Base-by-base conservation (phyloP, 192 early-diverging fungal genomes). In the Backusella westeae region DNA sequence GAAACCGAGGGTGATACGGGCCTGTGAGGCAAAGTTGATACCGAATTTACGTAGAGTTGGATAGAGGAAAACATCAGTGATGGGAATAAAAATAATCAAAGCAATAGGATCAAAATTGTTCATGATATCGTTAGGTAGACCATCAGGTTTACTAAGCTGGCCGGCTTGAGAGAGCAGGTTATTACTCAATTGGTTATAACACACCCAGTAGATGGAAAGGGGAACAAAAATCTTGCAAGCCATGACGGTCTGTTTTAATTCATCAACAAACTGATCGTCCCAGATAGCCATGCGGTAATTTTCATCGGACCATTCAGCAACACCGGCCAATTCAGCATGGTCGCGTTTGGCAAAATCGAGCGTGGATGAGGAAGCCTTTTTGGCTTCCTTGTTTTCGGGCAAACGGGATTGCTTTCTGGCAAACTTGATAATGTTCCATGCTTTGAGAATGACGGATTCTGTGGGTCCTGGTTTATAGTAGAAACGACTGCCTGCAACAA, bases 221-320 rank as follows among this genome's bases (percentile, higher is more conserved):
- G 82, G 86, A 19, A 88, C 46, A 75, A 91, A 89, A 49, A 91
- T 85, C 72, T 89, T 89, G 85, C 88, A 91, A 34, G 89, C 86
- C 72, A 85, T 85, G 26, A 88, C 56, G 10, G 87, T 81, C 26
- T 80, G 78, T 49, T 84, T 79, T 72, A 91, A 84, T 80, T 91
- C 89, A 32, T 89, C 87, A 19, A 91, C 85, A 70, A 91, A 91
- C 39, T 46, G 72, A 77, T 91, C 87, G 17, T 85, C 82, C 89
- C 89, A 90, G 69, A 34, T 73, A 10, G 80, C 56, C 4, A 34
- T 17, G 23, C 14, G n/a, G 23, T 59, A 52, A 5, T 34, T 10
- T 39, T 75, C 69, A 14, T 42, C 32, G 34, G 77, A 66, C 72
- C 80, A 75, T 17, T 34, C 23, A 29, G 49, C 69, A 8, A 71